phyloP scores from a whole-genome alignment of 176 grass and related monocot genomes.

The Cocos nucifera region DNA sequence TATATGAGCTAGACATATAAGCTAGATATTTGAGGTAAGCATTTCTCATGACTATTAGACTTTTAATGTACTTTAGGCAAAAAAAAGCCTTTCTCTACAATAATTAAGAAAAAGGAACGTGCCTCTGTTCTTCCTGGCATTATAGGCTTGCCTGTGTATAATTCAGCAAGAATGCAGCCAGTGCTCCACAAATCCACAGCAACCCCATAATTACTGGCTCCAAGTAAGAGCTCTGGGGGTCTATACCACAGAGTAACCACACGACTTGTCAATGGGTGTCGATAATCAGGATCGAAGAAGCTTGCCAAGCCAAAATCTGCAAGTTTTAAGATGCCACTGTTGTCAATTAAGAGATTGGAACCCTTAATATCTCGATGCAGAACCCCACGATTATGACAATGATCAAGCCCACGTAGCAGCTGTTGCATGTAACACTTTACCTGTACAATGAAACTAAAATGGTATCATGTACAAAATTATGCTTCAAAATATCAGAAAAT shows the following conservation, averaged over 20 bases:
- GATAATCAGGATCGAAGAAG: conserved; percentile 84
- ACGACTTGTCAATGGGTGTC: conserved; percentile 88
- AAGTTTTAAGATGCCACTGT: conserved; percentile 86
- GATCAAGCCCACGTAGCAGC: conserved; percentile 83
- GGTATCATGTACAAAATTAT: no score
- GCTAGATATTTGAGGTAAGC: no score
- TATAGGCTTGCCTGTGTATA: conserved; percentile 98
- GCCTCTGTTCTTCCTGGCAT: conserved; percentile 99
- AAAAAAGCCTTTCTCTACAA: no score
- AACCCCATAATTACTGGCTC: conserved; percentile 90
- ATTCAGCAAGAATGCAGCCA: conserved; percentile 96
- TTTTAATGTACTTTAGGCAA: no score
- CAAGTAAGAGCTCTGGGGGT: conserved; percentile 90
- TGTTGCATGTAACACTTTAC: conserved; percentile 99
- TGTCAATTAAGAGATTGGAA: conserved; percentile 97
- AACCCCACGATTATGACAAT: conserved; percentile 85
- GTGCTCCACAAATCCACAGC: conserved; percentile 96
- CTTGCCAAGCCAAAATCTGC: conserved; percentile 98
- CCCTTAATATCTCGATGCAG: conserved; percentile 97
- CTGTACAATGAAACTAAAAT: conserved; percentile 26
- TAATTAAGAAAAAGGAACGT: conserved; percentile 6
- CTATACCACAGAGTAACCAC: conserved; percentile 99
- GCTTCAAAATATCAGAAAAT: no score
- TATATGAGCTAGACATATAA: no score
- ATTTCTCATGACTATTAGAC: no score